Base-by-base conservation (phyloP, 1,139 yeast species). In the Saccharomycopsis crataegensis region DNA sequence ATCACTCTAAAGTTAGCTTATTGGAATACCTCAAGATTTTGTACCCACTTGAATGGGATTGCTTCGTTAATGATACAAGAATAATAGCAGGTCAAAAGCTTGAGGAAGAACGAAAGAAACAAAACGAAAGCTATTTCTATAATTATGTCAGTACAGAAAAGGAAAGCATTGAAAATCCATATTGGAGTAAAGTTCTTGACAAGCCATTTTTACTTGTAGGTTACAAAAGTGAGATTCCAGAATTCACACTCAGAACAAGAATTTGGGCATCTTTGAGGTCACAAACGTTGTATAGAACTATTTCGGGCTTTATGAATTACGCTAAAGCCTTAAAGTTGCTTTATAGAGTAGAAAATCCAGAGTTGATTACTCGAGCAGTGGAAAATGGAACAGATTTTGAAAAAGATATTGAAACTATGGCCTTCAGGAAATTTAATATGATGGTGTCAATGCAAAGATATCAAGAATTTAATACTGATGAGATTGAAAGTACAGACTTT, bases 191-290 rank as follows among this genome's bases (percentile, higher is more conserved):
- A 70, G 79, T 79, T 62, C 84, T 81, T 62, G 86, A 81, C 62
- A 73, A 81, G 63, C 87, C 88, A 59, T 82, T 81, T 70, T 80
- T 79, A 70, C 80, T 85, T 71, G 81, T 83, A 67, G 89, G 89
- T 66, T 83, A 80, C 75, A 82, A 82, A 67, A 78, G 84, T 60
- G 86, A 86, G 62, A 85, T 86, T 53, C 87, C 88, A 48, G 88
- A 82, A 67, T 82, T 82, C 67, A 80, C 86, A 52, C 72, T 83
- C 67, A 79, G 89, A 76, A 83, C 89, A 2, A 75, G 88, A 74
- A 82, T 83, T 58, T 83, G 89, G 89, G 88, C 89, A 48, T 82
- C 88, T 12, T 75, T 83, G 63, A 78, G 86, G 67, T 80, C 87
- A 33, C 89, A 83, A 70, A 83, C 89, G 33, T 74, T 83, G 67